Evolutionary conservation across 495 filamentous ascomycete species (phyloP).

Genomic region (Xylaria venustula): DNA sequence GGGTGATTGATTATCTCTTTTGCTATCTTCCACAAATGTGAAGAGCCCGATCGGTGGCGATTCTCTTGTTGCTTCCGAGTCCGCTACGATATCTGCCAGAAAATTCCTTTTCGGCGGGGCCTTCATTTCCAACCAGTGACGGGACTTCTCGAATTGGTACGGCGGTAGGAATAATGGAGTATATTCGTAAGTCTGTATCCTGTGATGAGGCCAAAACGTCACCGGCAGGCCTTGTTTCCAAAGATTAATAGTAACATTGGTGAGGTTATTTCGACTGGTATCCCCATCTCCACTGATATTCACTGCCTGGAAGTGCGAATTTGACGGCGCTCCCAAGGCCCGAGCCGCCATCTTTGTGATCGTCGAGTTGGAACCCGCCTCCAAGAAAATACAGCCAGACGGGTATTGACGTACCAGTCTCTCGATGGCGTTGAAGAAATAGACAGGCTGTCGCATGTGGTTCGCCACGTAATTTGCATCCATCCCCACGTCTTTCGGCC

Average conservation of each 20-base stretch:
- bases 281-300: slow-evolving; percentile 30
- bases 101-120: neutral
- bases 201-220: slow-evolving; percentile 43
- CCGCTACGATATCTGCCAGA: neutral
- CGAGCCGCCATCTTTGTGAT: slow-evolving; percentile 45
- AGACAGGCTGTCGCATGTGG: slow-evolving; percentile 53
- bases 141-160: slow-evolving; percentile 37
- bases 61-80: neutral
- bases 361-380: slow-evolving; percentile 51
- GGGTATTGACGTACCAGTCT: slow-evolving; percentile 35
- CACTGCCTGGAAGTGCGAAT: slow-evolving; percentile 38
- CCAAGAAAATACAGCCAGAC: slow-evolving; percentile 40
- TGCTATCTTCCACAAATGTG: slow-evolving; percentile 29
- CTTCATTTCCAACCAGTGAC: slow-evolving; percentile 26
- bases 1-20: slow-evolving; percentile 4
- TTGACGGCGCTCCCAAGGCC: slow-evolving; percentile 22
- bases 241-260: slow-evolving; percentile 39
- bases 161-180: slow-evolving; percentile 30
- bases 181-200: slow-evolving; percentile 15
- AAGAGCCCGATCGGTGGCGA: slow-evolving; percentile 20
- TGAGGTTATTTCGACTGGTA: slow-evolving; percentile 25
- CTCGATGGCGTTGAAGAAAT: slow-evolving; percentile 47
- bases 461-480: slow-evolving; percentile 33
- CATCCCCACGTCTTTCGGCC: slow-evolving; percentile 6
- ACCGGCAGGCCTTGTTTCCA: slow-evolving; percentile 43